Evolutionary conservation across 2,329 filamentous ascomycete species (phyloP).

Genomic region (Sporothrix luriei): DNA sequence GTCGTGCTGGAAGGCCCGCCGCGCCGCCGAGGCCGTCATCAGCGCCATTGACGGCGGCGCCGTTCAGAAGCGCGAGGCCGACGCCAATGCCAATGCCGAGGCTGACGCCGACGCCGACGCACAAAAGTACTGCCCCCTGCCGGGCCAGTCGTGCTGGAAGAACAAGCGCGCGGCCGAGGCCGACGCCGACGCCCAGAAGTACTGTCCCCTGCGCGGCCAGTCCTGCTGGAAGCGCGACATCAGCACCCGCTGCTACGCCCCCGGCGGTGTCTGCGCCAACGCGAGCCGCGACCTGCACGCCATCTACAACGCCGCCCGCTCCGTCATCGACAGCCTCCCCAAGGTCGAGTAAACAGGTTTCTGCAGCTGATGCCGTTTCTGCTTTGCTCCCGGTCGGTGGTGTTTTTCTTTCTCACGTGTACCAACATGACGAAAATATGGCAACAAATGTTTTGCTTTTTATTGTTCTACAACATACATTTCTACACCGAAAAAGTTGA

Average conservation of each 20-base stretch:
- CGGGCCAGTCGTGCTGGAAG: slow-evolving; percentile 48
- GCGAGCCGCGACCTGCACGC: slow-evolving; percentile 46
- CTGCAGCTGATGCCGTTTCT: neutral
- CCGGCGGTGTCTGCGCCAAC: slow-evolving; percentile 42
- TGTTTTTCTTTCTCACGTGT: neutral
- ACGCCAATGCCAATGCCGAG: slow-evolving; percentile 32
- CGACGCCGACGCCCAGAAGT: slow-evolving; percentile 40
- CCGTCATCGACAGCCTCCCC: slow-evolving; percentile 37
- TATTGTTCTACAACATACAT: neutral
- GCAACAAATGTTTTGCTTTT: neutral
- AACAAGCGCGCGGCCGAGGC: slow-evolving; percentile 32
- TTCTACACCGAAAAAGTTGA: neutral
- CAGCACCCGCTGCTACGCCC: slow-evolving; percentile 41
- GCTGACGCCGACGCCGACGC: slow-evolving; percentile 22
- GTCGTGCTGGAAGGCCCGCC: slow-evolving; percentile 47
- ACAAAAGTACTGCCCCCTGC: slow-evolving; percentile 43
- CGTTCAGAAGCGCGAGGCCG: slow-evolving; percentile 30
- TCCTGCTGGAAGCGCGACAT: slow-evolving; percentile 49
- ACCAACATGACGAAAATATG: neutral
- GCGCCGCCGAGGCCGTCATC: slow-evolving; percentile 42
- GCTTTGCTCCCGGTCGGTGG: neutral
- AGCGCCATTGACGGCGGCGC: slow-evolving; percentile 27
- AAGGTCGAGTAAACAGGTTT: slow-evolving; percentile 25
- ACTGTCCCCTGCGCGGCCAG: slow-evolving; percentile 46
- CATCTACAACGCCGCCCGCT: slow-evolving; percentile 43